Conservation (phyloP, 176 grass and related monocot genomes). For the Guadua angustifolia region DNA sequence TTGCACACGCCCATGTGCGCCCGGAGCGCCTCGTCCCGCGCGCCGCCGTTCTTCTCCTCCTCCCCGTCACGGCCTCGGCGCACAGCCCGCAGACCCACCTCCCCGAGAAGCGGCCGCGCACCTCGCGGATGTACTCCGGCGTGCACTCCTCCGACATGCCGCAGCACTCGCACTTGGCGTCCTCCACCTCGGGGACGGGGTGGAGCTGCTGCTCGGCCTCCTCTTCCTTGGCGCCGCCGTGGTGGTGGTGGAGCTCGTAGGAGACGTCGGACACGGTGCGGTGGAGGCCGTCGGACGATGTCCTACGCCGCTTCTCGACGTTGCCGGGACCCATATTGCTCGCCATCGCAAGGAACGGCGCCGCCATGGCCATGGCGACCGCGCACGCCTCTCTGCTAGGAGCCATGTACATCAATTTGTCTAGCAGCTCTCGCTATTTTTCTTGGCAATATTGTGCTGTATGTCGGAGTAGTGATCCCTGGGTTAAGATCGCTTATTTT, state of each 20-base stretch:
- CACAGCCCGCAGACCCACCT: conserved; percentile 85
- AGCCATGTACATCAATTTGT: conserved; percentile 29
- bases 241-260: conserved; percentile 65
- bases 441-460: not conserved
- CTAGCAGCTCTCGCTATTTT: not conserved
- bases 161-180: conserved; percentile 88
- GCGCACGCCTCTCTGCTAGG: conserved; percentile 52
- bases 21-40: conserved; percentile 54
- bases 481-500: not conserved
- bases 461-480: not conserved
- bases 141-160: conserved; percentile 97
- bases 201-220: conserved; percentile 18
- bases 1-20: conserved; percentile 72
- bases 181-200: conserved; percentile 58
- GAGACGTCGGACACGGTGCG: conserved; percentile 82
- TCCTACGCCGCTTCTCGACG: conserved; percentile 59
- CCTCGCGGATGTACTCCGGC: conserved; percentile 69
- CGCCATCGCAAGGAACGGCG: conserved; percentile 50
- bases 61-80: conserved; percentile 71
- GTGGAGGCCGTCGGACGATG: conserved; percentile 74
- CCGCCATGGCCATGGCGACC: conserved; percentile 53
- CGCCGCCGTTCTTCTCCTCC: conserved; percentile 52
- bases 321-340: conserved; percentile 18
- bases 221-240: conserved; percentile 16
- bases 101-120: conserved; percentile 69